phyloP scores from a whole-genome alignment of 2,329 filamentous ascomycete species.

The Calonectria multiphialidica region DNA sequence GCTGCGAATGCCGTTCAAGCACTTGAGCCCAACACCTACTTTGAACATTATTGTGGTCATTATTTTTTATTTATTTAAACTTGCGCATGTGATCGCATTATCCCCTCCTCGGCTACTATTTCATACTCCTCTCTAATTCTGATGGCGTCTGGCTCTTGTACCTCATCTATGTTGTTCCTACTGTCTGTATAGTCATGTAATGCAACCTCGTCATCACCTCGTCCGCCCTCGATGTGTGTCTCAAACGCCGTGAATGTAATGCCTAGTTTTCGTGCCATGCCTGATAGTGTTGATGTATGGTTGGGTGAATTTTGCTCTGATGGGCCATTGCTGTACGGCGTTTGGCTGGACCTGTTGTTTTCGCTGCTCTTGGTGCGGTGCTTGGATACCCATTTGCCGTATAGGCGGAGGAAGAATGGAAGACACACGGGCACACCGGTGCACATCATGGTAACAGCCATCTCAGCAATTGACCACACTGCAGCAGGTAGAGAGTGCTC shows the following conservation, averaged over 20 bases:
- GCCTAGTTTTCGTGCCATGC: neutral
- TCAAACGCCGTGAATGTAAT: neutral
- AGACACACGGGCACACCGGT: neutral
- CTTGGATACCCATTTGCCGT: neutral
- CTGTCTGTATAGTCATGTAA: neutral
- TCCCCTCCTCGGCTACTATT: neutral
- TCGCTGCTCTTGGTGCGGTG: neutral
- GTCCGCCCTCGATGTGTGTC: neutral
- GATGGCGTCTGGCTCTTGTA: neutral
- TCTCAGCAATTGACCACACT: slow-evolving; percentile 1
- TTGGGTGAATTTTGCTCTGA: neutral
- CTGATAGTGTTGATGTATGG: neutral
- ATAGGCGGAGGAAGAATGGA: neutral
- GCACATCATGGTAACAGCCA: slow-evolving; percentile 1
- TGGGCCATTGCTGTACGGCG: neutral
- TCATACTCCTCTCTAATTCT: neutral
- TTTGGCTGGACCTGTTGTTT: neutral
- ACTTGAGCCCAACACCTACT: neutral
- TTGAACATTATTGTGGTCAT: neutral
- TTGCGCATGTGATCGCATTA: neutral
- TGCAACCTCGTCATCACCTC: neutral
- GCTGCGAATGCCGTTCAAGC: neutral
- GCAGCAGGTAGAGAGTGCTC: neutral
- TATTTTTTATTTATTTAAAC: neutral
- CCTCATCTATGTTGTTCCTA: neutral